Percentiles rank a stretch among this genome's conserved stretches.
Conservation (phyloP, 2,329 filamentous ascomycete species). For the Epichloe uncinata region DNA sequence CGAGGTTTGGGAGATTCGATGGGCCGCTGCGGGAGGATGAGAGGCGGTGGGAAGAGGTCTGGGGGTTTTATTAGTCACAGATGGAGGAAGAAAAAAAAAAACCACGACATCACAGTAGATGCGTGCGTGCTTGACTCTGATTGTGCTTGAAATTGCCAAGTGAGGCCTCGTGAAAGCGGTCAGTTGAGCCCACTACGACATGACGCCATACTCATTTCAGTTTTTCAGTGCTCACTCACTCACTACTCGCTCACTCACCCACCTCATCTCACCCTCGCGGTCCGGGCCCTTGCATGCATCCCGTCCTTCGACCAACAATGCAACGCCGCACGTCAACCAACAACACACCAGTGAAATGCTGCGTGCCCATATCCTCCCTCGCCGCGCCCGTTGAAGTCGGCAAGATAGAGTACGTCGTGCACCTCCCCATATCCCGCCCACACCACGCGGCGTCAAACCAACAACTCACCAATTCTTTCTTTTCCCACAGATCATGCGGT, state of each 20-base stretch:
- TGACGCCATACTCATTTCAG: neutral
- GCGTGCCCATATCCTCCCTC: slow-evolving; percentile 22
- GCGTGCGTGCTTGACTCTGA: no score
- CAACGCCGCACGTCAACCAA: neutral
- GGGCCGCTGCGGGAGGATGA: slow-evolving; percentile 46
- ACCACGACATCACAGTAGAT: no score
- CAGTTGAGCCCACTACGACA: neutral
- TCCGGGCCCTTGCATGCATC: no score
- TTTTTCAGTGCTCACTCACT: neutral
- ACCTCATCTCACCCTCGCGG: neutral
- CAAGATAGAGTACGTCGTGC: slow-evolving; percentile 21
- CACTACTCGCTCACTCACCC: neutral
- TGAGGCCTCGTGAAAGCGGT: no score
- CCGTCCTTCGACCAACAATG: neutral
- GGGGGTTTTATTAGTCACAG: slow-evolving; percentile 26
- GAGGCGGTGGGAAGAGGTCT: slow-evolving; percentile 51
- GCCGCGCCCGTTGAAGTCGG: slow-evolving; percentile 31
- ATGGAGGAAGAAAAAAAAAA: no score
- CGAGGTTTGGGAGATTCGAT: slow-evolving; percentile 51
- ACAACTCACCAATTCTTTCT: no score
- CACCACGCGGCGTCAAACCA: no score
- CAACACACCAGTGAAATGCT: slow-evolving; percentile 18
- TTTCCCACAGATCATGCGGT: neutral
- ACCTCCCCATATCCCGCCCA: no score
- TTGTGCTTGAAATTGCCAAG: no score